phyloP scores from a whole-genome alignment of 2,329 filamentous ascomycete genomes.

The Fusarium liriodendri region DNA sequence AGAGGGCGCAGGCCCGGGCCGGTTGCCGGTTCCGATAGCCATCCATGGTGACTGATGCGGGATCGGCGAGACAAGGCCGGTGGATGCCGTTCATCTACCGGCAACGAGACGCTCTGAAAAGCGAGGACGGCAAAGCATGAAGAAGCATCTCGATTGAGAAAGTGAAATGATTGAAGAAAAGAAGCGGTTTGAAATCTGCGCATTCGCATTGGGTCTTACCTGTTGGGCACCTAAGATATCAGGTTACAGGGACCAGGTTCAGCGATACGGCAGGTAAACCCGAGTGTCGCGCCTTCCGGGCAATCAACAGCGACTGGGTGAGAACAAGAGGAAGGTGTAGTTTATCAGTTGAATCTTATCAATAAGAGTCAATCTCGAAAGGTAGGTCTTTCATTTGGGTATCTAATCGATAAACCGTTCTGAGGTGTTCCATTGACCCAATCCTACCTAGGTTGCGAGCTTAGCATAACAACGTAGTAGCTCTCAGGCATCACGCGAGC shows the following conservation, averaged over 20 bases:
- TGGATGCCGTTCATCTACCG: not conserved
- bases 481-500: not conserved
- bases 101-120: not conserved
- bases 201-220: not conserved
- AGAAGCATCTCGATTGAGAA: not conserved
- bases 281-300: not conserved
- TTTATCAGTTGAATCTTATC: not conserved
- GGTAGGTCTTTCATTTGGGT: not conserved
- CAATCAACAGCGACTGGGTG: not conserved
- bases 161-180: not conserved
- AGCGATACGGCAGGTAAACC: not conserved
- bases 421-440: not conserved
- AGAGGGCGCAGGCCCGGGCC: constrained; percentile 28
- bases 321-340: not conserved
- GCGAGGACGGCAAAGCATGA: not conserved
- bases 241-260: not conserved
- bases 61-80: not conserved
- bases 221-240: not conserved
- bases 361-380: not conserved
- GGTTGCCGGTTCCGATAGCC: constrained; percentile 16
- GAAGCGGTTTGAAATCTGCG: not conserved
- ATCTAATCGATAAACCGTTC: not conserved
- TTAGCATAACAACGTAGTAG: not conserved
- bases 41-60: not conserved
- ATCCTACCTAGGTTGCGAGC: not conserved